Evolutionary conservation across 768 basidiomycete species (phyloP).

Genomic region (Boletellus ananas): DNA sequence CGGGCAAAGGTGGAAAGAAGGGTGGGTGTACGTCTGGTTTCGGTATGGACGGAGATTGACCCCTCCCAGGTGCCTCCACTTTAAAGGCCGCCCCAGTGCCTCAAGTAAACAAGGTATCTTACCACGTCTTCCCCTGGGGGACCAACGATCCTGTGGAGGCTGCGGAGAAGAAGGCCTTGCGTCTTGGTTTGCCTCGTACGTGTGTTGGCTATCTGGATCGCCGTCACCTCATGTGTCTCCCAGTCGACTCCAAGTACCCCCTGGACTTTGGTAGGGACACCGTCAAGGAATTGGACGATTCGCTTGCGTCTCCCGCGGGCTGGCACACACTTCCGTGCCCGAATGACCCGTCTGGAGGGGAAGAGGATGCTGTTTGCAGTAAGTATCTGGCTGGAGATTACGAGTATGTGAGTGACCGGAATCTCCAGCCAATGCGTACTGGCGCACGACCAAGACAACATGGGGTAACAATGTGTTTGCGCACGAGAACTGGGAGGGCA

Average conservation of each 20-base stretch:
- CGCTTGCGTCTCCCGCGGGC: slow-evolving; percentile 77
- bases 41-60: background rate
- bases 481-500: slow-evolving; percentile 90
- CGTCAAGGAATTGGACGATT: slow-evolving; percentile 68
- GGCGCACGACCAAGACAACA: slow-evolving; percentile 72
- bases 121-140: slow-evolving; percentile 78
- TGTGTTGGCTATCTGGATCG: background rate
- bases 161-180: slow-evolving; percentile 14
- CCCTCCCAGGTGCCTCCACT: slow-evolving; percentile 9
- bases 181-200: slow-evolving; percentile 17
- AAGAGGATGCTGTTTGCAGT: slow-evolving; percentile 6
- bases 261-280: slow-evolving; percentile 28
- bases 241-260: slow-evolving; percentile 5
- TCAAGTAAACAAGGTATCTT: slow-evolving; percentile 38
- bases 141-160: slow-evolving; percentile 78
- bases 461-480: slow-evolving; percentile 92
- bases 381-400: background rate
- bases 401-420: background rate
- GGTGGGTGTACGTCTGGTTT: background rate
- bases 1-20: slow-evolving; percentile 20
- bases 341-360: slow-evolving; percentile 52
- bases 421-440: slow-evolving; percentile 34
- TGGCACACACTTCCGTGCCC: slow-evolving; percentile 84
- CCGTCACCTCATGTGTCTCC: background rate
- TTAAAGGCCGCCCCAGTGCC: slow-evolving; percentile 13